Conservation (phyloP, 352 stramenopile genomes). For the Blastocystis sp. region DNA sequence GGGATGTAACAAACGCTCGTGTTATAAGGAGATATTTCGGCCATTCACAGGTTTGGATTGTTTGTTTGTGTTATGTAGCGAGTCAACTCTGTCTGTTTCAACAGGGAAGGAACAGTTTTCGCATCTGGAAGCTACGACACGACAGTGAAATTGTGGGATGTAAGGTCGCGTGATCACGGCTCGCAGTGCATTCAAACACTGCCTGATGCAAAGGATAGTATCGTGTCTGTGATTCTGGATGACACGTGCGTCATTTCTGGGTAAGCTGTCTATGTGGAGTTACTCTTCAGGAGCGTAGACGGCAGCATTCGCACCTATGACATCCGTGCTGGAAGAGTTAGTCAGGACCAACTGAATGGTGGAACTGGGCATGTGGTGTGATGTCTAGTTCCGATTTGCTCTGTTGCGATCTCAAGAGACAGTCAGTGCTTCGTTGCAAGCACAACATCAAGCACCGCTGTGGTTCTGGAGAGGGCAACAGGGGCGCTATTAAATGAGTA, state of each 20-base stretch:
- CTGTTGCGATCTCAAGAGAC: constrained; percentile 26
- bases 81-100: constrained; percentile 9
- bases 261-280: not conserved
- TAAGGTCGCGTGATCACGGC: not conserved
- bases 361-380: not conserved
- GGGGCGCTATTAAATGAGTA: constrained; percentile 26
- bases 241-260: not conserved
- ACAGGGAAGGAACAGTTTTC: constrained; percentile 22
- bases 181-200: constrained; percentile 44
- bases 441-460: not conserved
- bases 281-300: constrained; percentile 34
- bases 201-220: constrained; percentile 3
- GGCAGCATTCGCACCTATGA: constrained; percentile 36
- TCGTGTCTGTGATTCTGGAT: not conserved
- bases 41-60: constrained; percentile 23
- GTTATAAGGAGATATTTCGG: constrained; percentile 37
- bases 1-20: constrained; percentile 35
- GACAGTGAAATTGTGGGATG: constrained; percentile 51
- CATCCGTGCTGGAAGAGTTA: constrained; percentile 22
- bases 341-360: not conserved
- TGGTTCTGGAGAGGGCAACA: not conserved
- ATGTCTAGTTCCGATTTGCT: constrained; percentile 24
- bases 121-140: constrained; percentile 56
- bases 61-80: not conserved
- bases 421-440: constrained; percentile 30